Percentiles rank a stretch among this genome's conserved stretches.
phyloP scores from a whole-genome alignment of 2,329 filamentous ascomycete species.

The Arthrobotrys entomopaga region DNA sequence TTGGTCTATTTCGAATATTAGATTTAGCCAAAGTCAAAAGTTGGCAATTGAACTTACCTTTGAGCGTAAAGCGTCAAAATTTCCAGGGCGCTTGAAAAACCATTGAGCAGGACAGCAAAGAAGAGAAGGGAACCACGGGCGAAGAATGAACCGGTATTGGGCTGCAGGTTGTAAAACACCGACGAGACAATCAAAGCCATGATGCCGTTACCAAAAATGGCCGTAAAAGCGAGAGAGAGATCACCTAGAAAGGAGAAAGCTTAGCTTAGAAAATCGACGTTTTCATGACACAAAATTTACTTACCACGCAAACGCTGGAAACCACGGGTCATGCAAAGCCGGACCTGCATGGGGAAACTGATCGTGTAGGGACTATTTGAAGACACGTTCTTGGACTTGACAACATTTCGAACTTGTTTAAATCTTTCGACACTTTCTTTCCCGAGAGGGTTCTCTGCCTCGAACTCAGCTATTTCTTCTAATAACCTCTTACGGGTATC shows the following conservation, averaged over 20 bases:
- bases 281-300: not conserved
- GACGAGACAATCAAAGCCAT: slow-evolving; percentile 81
- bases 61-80: slow-evolving; percentile 88
- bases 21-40: slow-evolving; percentile 31
- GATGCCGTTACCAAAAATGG: slow-evolving; percentile 76
- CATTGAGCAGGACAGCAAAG: slow-evolving; percentile 87
- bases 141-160: slow-evolving; percentile 78
- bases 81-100: slow-evolving; percentile 78
- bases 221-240: slow-evolving; percentile 75
- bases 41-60: slow-evolving; percentile 63
- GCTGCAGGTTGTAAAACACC: slow-evolving; percentile 80
- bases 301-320: slow-evolving; percentile 76
- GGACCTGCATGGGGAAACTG: slow-evolving; percentile 78
- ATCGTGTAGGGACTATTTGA: slow-evolving; percentile 75
- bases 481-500: slow-evolving; percentile 61
- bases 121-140: slow-evolving; percentile 82
- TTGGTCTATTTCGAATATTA: slow-evolving; percentile 65
- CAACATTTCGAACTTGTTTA: slow-evolving; percentile 58
- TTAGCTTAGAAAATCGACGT: not conserved
- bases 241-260: slow-evolving; percentile 64
- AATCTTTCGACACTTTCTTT: slow-evolving; percentile 61
- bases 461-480: slow-evolving; percentile 68
- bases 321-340: slow-evolving; percentile 82
- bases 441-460: slow-evolving; percentile 62
- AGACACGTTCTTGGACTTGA: slow-evolving; percentile 54